phyloP scores from a whole-genome alignment of 805 yeast genomes.

The Nakazawaea wickerhamii region DNA sequence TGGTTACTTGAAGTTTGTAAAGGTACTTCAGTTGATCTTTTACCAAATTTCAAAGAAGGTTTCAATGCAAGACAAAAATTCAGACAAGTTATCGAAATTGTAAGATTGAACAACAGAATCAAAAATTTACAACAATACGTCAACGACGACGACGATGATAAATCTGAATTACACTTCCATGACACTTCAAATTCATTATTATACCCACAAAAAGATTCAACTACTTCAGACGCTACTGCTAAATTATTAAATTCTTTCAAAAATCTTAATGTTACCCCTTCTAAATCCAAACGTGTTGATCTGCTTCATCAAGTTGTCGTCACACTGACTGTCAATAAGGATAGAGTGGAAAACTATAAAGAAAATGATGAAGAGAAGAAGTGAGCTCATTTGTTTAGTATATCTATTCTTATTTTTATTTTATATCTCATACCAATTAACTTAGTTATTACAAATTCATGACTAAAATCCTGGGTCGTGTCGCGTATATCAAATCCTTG shows the following conservation, averaged over 20 bases:
- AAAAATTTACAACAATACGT: conserved; percentile 60
- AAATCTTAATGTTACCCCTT: background rate
- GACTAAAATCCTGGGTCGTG: too few relatives aligned
- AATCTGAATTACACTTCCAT: conserved; percentile 17
- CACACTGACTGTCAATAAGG: conserved; percentile 9
- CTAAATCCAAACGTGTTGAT: conserved; percentile 5
- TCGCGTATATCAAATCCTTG: too few relatives aligned
- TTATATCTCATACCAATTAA: background rate
- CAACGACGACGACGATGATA: conserved; percentile 51
- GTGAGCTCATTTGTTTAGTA: background rate
- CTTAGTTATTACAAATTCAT: too few relatives aligned
- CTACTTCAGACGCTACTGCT: background rate
- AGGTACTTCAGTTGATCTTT: conserved; percentile 48
- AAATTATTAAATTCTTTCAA: background rate
- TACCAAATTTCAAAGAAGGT: conserved; percentile 74
- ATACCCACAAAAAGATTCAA: background rate
- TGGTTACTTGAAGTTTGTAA: conserved; percentile 59
- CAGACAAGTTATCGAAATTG: conserved; percentile 80
- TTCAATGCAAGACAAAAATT: conserved; percentile 82
- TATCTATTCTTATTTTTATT: background rate
- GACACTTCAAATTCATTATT: background rate
- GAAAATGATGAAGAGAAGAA: conserved; percentile 1
- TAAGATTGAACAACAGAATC: conserved; percentile 75
- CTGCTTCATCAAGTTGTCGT: conserved; percentile 9
- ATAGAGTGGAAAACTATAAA: conserved; percentile 7